Base-by-base conservation (phyloP, 2,329 filamentous ascomycete genomes). In the Ophiostoma himal-ulmi region DNA sequence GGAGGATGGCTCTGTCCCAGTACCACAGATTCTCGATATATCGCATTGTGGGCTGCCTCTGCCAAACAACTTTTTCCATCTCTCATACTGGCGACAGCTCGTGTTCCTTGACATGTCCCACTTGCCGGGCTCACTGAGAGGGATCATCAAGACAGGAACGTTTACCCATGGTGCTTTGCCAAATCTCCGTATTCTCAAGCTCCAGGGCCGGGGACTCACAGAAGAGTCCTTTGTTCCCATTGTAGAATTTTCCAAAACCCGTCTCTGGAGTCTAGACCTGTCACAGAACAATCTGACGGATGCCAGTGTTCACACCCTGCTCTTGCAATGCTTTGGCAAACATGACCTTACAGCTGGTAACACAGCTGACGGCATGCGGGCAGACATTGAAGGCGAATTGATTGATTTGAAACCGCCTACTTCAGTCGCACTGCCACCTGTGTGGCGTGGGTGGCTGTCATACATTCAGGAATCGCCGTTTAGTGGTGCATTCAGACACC, bases 191-290 rank as follows among this genome's bases (percentile, higher is more conserved):
- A 78, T 88, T 3, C 76, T 89, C 36, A 88, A 86, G 74, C 77
- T 82, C 0, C 78, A 80, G 66, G 78, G 80, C 1, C 80, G 83
- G 30, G 81, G 84, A 71, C 74, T 88, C 30, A 81, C 83, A 30
- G 80, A 85, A 70, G 69, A 70, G 1, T 76, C 78, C 1, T 77
- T 80, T 2, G 70, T 77, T 0, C 60, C 76, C 3, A 72, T 82
- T 84, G 75, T 73, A 75, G 71, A 73, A 76, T 5, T 81, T 81
- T 67, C 70, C 73, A 5, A 71, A 71, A 13, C 22, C 13, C 82
- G 79, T 37, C 76, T 89, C 13, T 89, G 86, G 86, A 87, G 86
- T 73, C 75, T 89, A 5, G 86, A 89, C 72, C 68, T 89, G 0
- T 79, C 81, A 52, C 69, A 81, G 6, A 89, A 89, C 73, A 80